Evolutionary conservation across 805 yeast genomes (phyloP).

Genomic region (Starmerella stellata): DNA sequence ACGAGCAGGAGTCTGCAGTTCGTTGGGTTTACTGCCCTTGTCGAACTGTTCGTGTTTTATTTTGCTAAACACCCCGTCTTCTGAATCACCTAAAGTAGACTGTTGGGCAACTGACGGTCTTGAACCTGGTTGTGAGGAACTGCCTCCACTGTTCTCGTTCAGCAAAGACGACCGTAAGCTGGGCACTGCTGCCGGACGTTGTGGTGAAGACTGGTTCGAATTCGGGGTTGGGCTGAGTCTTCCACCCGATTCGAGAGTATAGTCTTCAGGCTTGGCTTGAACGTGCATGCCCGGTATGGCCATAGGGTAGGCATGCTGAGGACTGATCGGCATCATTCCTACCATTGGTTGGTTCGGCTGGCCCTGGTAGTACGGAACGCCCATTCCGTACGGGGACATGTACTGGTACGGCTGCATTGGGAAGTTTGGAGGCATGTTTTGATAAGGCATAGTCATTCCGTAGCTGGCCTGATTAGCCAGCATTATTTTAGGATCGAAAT

Average conservation of each 20-base stretch:
- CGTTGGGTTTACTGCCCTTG: too few relatives aligned
- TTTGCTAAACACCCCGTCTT: too few relatives aligned
- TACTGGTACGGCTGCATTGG: constrained; percentile 8
- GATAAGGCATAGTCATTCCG: background rate
- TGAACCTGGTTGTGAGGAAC: background rate
- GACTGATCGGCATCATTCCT: constrained; percentile 6
- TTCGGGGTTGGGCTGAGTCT: background rate
- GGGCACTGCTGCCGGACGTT: too few relatives aligned
- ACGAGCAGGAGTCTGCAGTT: too few relatives aligned
- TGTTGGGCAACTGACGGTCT: background rate
- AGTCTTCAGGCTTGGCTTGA: background rate
- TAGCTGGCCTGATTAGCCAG: background rate
- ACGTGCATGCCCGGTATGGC: background rate
- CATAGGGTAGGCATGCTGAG: constrained; percentile 1
- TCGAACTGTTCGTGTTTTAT: too few relatives aligned
- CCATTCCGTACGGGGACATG: constrained; percentile 12
- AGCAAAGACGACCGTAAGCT: background rate
- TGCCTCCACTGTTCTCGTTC: background rate
- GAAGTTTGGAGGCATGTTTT: background rate
- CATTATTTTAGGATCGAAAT: background rate
- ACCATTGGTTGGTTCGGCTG: constrained; percentile 7
- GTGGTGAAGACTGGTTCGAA: too few relatives aligned
- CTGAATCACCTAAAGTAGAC: background rate
- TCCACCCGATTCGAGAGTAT: background rate
- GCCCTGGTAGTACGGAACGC: constrained; percentile 7